phyloP scores from a whole-genome alignment of 2,329 filamentous ascomycete species.

The Aspergillus oerlinghausenensis region DNA sequence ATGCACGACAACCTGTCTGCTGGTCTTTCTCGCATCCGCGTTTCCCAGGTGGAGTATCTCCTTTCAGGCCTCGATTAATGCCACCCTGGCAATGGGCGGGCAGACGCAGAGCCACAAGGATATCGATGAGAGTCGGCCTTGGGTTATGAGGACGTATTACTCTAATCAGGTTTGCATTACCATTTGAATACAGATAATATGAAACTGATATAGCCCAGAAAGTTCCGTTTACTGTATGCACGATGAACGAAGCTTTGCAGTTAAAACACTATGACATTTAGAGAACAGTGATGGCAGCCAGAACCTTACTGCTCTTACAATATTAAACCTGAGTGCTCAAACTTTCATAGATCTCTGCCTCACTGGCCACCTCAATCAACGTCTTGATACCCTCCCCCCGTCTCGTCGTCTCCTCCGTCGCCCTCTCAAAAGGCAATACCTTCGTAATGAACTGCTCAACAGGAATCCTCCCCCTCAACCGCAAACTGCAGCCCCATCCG shows the following conservation, averaged over 20 bases:
- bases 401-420: slow-evolving; percentile 21
- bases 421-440: slow-evolving; percentile 25
- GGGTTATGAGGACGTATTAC: slow-evolving; percentile 80
- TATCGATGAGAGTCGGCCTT: slow-evolving; percentile 77
- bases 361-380: slow-evolving; percentile 6
- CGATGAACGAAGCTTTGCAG: slow-evolving; percentile 53
- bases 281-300: too few relatives aligned
- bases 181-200: neutral
- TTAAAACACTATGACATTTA: too few relatives aligned
- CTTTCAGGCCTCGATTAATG: slow-evolving; percentile 87
- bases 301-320: too few relatives aligned
- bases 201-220: slow-evolving; percentile 47
- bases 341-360: neutral
- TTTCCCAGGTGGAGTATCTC: slow-evolving; percentile 87
- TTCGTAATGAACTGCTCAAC: slow-evolving; percentile 26
- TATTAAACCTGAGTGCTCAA: too few relatives aligned
- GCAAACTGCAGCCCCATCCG: slow-evolving; percentile 38
- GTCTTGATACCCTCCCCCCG: slow-evolving; percentile 12
- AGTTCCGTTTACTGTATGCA: slow-evolving; percentile 81
- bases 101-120: slow-evolving; percentile 78
- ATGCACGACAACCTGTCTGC: slow-evolving; percentile 85
- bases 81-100: slow-evolving; percentile 78
- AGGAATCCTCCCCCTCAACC: slow-evolving; percentile 19
- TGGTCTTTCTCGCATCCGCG: slow-evolving; percentile 88
- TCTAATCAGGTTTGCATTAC: slow-evolving; percentile 55